Percentiles rank a stretch among this genome's conserved stretches.
phyloP scores from a whole-genome alignment of 1,139 yeast genomes.

The Magnusiomyces sp. region DNA sequence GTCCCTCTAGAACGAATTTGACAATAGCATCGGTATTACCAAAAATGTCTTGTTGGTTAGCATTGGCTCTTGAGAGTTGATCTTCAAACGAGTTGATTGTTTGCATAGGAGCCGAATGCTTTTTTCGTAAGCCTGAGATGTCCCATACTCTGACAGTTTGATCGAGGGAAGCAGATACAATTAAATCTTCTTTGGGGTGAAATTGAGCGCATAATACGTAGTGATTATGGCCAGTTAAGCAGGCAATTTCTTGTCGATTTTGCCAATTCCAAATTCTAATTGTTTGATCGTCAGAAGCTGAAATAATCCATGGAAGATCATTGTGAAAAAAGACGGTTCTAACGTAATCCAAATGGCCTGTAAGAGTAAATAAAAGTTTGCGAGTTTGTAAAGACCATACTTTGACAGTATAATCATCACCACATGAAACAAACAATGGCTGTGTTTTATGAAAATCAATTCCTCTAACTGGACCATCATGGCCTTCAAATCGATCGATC shows the following conservation, averaged over 20 bases:
- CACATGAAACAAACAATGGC: conserved; percentile 93
- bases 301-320: conserved; percentile 94
- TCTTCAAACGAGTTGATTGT: conserved; percentile 58
- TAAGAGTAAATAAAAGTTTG: conserved; percentile 82
- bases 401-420: conserved; percentile 90
- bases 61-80: conserved; percentile 50
- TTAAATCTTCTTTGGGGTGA: conserved; percentile 90
- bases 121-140: conserved; percentile 88
- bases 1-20: conserved; percentile 94
- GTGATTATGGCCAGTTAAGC: conserved; percentile 96
- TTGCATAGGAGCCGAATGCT: conserved; percentile 70
- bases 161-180: conserved; percentile 92
- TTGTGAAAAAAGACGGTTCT: conserved; percentile 93
- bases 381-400: conserved; percentile 95
- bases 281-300: conserved; percentile 97
- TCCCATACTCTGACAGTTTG: conserved; percentile 99
- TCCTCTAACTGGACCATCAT: conserved; percentile 95
- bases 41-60: conserved; percentile 64
- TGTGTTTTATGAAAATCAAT: conserved; percentile 97
- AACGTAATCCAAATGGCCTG: conserved; percentile 88
- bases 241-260: conserved; percentile 93
- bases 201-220: conserved; percentile 98
- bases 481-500: conserved; percentile 94
- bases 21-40: conserved; percentile 93
- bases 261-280: conserved; percentile 99